These are phyloP conservation scores for Lachancea waltii DNA, from an alignment of 805 yeast species.

Conservation along the genomic window DNA sequence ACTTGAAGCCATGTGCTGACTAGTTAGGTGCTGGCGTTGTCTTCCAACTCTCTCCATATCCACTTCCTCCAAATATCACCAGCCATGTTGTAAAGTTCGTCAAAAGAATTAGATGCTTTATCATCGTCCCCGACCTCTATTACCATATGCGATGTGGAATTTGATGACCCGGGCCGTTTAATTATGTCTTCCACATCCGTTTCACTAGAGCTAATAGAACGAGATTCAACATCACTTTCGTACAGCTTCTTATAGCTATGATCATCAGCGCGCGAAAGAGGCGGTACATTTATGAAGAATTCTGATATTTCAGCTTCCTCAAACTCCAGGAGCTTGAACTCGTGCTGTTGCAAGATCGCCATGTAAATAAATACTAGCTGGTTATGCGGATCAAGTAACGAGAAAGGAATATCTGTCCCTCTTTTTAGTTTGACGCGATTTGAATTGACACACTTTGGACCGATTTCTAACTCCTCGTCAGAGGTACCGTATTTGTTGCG, in stretches of 20 bases:
- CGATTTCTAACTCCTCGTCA: constrained; percentile 5
- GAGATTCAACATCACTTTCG: constrained; percentile 9
- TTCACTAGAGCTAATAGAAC: constrained; percentile 9
- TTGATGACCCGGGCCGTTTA: constrained; percentile 12
- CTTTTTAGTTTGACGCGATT: constrained; percentile 4
- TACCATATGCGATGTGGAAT: constrained; percentile 20
- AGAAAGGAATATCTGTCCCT: constrained; percentile 21
- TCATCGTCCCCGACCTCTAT: constrained; percentile 37
- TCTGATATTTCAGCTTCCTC: constrained; percentile 88
- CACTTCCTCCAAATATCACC: constrained; percentile 87
- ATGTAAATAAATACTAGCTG: constrained; percentile 70
- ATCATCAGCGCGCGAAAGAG: constrained; percentile 31
- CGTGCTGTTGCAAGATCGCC: constrained; percentile 75
- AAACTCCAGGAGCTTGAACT: constrained; percentile 70
- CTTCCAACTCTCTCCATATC: constrained; percentile 57
- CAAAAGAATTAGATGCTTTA: constrained; percentile 53
- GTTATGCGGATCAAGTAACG: constrained; percentile 65
- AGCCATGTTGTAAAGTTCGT: constrained; percentile 65
- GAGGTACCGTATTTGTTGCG: constrained; percentile 21
- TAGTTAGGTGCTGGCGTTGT: constrained; percentile 16
- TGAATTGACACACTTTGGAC: constrained; percentile 7
- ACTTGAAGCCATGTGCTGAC: background rate
- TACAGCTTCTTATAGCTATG: constrained; percentile 25
- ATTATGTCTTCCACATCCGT: constrained; percentile 13
- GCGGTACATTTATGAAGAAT: constrained; percentile 48